These are phyloP conservation scores for Phialophora chinensis DNA, from an alignment of 2,329 filamentous ascomycete genomes.

Conservation along the genomic window DNA sequence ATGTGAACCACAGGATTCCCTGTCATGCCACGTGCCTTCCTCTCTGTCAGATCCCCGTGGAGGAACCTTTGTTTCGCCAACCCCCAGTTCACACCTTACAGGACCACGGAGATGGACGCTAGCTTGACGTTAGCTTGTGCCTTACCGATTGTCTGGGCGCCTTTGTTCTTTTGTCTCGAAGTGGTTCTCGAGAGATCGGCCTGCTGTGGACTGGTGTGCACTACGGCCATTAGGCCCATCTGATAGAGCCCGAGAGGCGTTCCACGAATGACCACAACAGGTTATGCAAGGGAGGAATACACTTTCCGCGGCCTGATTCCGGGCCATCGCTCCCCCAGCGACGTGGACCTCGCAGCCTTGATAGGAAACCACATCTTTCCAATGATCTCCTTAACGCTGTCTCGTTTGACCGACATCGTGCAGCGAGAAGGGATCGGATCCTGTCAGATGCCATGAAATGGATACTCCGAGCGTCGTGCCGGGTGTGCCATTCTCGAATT, in stretches of 20 bases:
- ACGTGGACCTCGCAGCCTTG: background rate
- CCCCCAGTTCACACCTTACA: background rate
- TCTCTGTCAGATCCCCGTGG: background rate
- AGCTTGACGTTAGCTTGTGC: background rate
- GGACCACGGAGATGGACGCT: constrained; percentile 3
- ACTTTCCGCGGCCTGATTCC: constrained; percentile 22
- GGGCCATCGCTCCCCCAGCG: background rate
- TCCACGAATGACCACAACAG: background rate
- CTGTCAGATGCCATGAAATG: background rate
- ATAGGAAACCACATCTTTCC: background rate
- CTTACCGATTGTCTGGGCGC: background rate
- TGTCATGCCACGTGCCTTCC: background rate
- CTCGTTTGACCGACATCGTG: background rate
- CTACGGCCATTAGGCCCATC: constrained; percentile 10
- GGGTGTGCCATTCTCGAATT: background rate
- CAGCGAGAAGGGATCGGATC: background rate
- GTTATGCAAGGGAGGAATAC: background rate
- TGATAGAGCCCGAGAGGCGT: constrained; percentile 4
- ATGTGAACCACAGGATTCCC: background rate
- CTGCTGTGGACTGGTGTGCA: background rate
- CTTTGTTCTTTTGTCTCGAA: background rate
- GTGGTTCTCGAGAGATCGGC: background rate
- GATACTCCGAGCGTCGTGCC: background rate
- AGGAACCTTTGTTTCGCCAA: background rate
- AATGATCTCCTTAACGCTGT: background rate